A percentile compares a stretch with the other conserved stretches of the same genome.
Conservation (phyloP, 2,329 filamentous ascomycete species). For the Exophiala viscosa region DNA sequence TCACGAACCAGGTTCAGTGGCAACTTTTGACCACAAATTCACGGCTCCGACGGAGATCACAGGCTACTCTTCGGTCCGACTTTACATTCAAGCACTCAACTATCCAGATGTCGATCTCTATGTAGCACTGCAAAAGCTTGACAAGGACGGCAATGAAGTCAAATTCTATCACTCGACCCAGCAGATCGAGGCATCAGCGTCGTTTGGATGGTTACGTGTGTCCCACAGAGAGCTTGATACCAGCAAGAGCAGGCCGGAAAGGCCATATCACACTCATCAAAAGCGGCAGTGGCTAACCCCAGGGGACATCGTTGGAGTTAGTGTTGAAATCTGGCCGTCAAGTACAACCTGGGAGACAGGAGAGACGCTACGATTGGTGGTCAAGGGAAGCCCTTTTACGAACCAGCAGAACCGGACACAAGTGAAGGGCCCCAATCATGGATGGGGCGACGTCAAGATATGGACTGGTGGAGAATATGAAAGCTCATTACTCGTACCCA, state of each 20-base stretch:
- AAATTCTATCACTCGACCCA: slow-evolving; percentile 5
- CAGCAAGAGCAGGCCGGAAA: not conserved
- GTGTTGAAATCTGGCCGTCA: slow-evolving; percentile 2
- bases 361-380: slow-evolving; percentile 2
- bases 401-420: slow-evolving; percentile 3
- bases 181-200: slow-evolving; percentile 2
- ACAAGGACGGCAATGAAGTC: slow-evolving; percentile 3
- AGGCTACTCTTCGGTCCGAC: not conserved
- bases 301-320: slow-evolving; percentile 2
- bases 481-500: slow-evolving; percentile 1
- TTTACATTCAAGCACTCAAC: slow-evolving; percentile 1
- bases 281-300: slow-evolving; percentile 3
- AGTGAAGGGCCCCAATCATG: not conserved
- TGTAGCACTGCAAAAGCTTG: slow-evolving; percentile 7
- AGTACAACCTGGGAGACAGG: slow-evolving; percentile 5
- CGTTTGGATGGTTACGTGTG: slow-evolving; percentile 7
- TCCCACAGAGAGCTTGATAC: slow-evolving; percentile 4
- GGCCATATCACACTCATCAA: slow-evolving; percentile 5
- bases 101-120: slow-evolving; percentile 6
- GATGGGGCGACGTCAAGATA: slow-evolving; percentile 1
- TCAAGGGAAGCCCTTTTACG: slow-evolving; percentile 3
- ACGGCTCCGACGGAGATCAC: slow-evolving; percentile 5
- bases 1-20: not conserved
- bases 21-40: slow-evolving; percentile 5
- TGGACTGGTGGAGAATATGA: slow-evolving; percentile 3